Percentiles rank a stretch among this genome's conserved stretches.
Evolutionary conservation across 2,329 filamentous ascomycete genomes (phyloP).

Genomic region (Fusarium caatingaense): DNA sequence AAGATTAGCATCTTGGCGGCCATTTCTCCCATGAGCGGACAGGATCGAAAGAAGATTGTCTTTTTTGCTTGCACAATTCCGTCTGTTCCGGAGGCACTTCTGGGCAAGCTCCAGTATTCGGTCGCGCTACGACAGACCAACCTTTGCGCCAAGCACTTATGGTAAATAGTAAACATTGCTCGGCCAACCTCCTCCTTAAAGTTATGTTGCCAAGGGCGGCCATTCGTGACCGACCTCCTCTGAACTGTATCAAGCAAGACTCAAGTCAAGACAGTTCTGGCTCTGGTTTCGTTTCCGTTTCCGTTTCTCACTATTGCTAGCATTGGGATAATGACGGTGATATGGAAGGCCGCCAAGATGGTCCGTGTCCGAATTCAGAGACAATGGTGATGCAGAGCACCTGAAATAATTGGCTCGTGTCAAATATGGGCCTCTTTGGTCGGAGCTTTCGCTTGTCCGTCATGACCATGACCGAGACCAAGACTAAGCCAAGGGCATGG

Average conservation of each 20-base stretch:
- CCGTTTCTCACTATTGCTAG: constrained; percentile 2
- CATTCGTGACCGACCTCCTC: background rate
- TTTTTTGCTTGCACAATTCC: constrained; percentile 27
- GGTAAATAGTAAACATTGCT: constrained; percentile 19
- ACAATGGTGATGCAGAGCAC: constrained; percentile 38
- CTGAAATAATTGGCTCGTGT: constrained; percentile 36
- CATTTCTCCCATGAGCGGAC: constrained; percentile 14
- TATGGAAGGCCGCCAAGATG: constrained; percentile 32
- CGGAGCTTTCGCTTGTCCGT: constrained; percentile 30
- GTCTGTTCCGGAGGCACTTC: constrained; percentile 33
- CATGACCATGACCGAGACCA: background rate
- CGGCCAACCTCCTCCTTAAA: constrained; percentile 11
- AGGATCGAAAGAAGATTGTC: constrained; percentile 13
- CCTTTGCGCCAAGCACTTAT: constrained; percentile 25
- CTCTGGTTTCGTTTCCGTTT: constrained; percentile 1
- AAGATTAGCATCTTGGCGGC: constrained; percentile 37
- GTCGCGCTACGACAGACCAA: constrained; percentile 24
- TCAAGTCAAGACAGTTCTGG: constrained; percentile 1
- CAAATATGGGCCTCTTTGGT: constrained; percentile 24
- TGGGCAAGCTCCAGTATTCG: constrained; percentile 16
- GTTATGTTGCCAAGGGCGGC: constrained; percentile 1
- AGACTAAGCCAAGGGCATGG: constrained; percentile 1
- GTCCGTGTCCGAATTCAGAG: constrained; percentile 38
- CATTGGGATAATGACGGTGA: constrained; percentile 26
- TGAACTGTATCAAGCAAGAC: background rate